Evolutionary conservation across 352 stramenopile genomes (phyloP).

Genomic region (Blastocystis sp.): DNA sequence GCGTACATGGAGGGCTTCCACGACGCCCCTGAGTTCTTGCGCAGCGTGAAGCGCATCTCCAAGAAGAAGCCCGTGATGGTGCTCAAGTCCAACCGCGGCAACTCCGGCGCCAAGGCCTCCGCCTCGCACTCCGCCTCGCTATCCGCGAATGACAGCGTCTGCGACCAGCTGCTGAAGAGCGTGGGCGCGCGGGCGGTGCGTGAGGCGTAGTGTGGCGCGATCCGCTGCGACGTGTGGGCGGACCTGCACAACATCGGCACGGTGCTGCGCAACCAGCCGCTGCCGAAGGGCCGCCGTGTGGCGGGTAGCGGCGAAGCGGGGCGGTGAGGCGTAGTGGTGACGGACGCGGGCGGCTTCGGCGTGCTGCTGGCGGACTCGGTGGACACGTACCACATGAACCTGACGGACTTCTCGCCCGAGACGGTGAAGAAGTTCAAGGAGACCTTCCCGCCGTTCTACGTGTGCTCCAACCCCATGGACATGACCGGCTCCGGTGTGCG

Average conservation of each 20-base stretch:
- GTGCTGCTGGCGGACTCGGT: constrained; percentile 56
- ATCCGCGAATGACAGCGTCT: constrained; percentile 38
- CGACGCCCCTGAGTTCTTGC: constrained; percentile 50
- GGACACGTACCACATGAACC: constrained; percentile 61
- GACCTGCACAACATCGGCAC: constrained; percentile 60
- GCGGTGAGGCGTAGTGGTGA: constrained; percentile 32
- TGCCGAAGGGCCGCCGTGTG: constrained; percentile 40
- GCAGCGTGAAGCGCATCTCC: constrained; percentile 35
- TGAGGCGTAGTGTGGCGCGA: constrained; percentile 29
- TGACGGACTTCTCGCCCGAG: constrained; percentile 55
- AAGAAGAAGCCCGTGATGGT: constrained; percentile 59
- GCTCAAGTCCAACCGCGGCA: constrained; percentile 60
- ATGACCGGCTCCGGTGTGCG: constrained; percentile 14
- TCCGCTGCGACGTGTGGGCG: constrained; percentile 53
- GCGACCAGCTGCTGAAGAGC: constrained; percentile 43
- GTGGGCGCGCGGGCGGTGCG: neutral
- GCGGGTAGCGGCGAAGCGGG: neutral
- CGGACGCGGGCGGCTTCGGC: constrained; percentile 47
- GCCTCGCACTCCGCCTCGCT: constrained; percentile 63
- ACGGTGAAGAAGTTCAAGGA: constrained; percentile 43
- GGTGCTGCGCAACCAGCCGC: constrained; percentile 55
- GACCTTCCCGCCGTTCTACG: constrained; percentile 52
- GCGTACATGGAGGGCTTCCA: constrained; percentile 68
- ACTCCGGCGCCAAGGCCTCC: constrained; percentile 53
- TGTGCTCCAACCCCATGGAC: constrained; percentile 52